Percentiles rank a stretch among this genome's conserved stretches.
Conservation (phyloP, 495 filamentous ascomycete species). For the Amniculicola lignicola region DNA sequence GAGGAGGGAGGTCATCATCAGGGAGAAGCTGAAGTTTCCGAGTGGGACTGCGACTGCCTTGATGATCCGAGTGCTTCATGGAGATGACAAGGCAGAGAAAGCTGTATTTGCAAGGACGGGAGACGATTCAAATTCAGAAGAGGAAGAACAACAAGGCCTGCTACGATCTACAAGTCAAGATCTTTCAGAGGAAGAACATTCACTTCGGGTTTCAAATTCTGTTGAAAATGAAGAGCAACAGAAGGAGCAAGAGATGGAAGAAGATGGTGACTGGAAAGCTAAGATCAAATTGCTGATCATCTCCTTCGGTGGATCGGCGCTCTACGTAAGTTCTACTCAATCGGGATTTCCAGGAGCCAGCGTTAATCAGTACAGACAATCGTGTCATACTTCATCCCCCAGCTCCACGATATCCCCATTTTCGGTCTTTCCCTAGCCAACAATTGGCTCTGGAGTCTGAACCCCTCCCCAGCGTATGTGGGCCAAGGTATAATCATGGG, state of each 20-base stretch:
- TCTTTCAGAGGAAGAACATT: conserved; percentile 12
- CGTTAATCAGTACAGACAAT: conserved; percentile 76
- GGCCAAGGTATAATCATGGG: conserved; percentile 87
- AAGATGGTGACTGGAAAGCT: conserved; percentile 57
- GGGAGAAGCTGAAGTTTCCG: conserved; percentile 89
- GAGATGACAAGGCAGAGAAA: conserved; percentile 45
- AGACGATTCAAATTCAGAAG: conserved; percentile 8
- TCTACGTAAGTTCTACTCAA: conserved; percentile 45
- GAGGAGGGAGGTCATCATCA: conserved; percentile 82
- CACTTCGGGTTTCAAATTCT: neutral
- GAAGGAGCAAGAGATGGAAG: conserved; percentile 36
- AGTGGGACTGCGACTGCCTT: conserved; percentile 92
- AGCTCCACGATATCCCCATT: conserved; percentile 78
- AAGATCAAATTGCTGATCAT: conserved; percentile 59
- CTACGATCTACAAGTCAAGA: neutral
- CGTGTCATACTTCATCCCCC: conserved; percentile 86
- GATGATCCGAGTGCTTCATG: conserved; percentile 85
- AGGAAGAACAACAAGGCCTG: conserved; percentile 28
- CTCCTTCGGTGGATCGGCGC: conserved; percentile 57
- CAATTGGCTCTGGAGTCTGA: conserved; percentile 93
- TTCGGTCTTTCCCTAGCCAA: conserved; percentile 71
- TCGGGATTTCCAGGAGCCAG: too few relatives aligned
- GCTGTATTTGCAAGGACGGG: conserved; percentile 27
- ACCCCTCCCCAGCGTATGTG: conserved; percentile 91
- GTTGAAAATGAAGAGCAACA: conserved; percentile 15